phyloP scores from a whole-genome alignment of 2,329 filamentous ascomycete species.

The Sporothrix brasiliensis region DNA sequence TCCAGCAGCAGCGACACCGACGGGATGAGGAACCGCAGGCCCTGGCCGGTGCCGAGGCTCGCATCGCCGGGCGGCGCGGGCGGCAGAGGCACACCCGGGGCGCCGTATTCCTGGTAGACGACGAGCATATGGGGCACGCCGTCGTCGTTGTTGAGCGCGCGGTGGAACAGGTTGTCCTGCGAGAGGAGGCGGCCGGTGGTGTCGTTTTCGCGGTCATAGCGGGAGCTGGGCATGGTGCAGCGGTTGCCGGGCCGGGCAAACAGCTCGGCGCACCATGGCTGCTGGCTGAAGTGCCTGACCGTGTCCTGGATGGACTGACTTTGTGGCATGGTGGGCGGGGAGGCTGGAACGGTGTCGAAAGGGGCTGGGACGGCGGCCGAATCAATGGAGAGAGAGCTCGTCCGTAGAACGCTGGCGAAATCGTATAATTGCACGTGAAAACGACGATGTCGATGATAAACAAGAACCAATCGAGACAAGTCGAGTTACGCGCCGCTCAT shows the following conservation, averaged over 20 bases:
- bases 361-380: too few species aligned
- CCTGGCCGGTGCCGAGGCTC: not conserved
- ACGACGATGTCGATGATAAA: not conserved
- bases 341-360: not conserved
- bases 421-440: too few species aligned
- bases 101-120: slow-evolving; percentile 35
- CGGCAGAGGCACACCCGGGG: slow-evolving; percentile 10
- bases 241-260: slow-evolving; percentile 28
- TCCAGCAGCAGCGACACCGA: slow-evolving; percentile 38
- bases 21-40: slow-evolving; percentile 32
- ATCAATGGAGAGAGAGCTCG: not conserved
- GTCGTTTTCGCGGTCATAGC: not conserved
- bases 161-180: slow-evolving; percentile 32
- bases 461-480: not conserved
- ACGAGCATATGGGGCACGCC: slow-evolving; percentile 38
- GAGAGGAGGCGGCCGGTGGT: slow-evolving; percentile 16
- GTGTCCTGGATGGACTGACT: slow-evolving; percentile 28
- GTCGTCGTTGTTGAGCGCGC: slow-evolving; percentile 30
- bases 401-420: too few species aligned
- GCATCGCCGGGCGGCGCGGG: not conserved
- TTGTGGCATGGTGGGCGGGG: slow-evolving; percentile 25
- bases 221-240: slow-evolving; percentile 17
- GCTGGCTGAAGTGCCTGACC: slow-evolving; percentile 30
- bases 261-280: slow-evolving; percentile 31
- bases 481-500: too few species aligned